Conservation (phyloP, 106 monocot genomes). For the Iris macrosiphon region DNA sequence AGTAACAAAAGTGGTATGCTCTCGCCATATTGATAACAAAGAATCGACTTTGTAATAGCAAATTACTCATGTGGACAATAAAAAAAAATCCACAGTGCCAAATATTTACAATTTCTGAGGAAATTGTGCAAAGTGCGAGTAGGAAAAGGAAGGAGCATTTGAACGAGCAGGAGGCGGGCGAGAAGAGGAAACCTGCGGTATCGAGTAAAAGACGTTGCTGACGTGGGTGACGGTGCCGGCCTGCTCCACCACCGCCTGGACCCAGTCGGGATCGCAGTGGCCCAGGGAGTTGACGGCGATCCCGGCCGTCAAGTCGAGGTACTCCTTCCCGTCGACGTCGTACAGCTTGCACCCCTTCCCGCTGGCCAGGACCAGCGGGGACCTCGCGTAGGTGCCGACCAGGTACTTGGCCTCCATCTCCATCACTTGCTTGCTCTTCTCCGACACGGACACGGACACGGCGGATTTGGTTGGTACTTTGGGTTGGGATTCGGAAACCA, state of each 20-base stretch:
- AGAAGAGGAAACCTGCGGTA: constrained; percentile 74
- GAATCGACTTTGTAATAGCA: too few relatives aligned
- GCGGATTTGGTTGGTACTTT: constrained; percentile 17
- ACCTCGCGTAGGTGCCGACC: constrained; percentile 66
- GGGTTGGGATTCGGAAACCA: background rate
- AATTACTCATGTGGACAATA: too few relatives aligned
- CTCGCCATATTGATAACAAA: too few relatives aligned
- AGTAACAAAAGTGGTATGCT: too few relatives aligned
- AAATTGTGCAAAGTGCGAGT: too few relatives aligned
- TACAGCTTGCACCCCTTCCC: constrained; percentile 71
- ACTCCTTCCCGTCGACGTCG: constrained; percentile 76
- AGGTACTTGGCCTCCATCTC: constrained; percentile 44
- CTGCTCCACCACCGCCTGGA: constrained; percentile 54
- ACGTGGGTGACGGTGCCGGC: constrained; percentile 56
- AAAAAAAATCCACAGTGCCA: too few relatives aligned
- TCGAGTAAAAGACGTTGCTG: constrained; percentile 75
- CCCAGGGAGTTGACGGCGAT: constrained; percentile 90
- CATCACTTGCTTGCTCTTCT: constrained; percentile 42
- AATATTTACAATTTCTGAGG: too few relatives aligned
- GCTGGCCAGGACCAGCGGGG: constrained; percentile 49
- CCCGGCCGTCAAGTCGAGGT: constrained; percentile 74
- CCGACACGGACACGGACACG: background rate
- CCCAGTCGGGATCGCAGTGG: constrained; percentile 61
- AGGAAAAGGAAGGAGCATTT: too few relatives aligned
- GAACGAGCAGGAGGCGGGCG: too few relatives aligned